Conservation (phyloP, 2,329 filamentous ascomycete species). For the Pleoardoris graminearum region DNA sequence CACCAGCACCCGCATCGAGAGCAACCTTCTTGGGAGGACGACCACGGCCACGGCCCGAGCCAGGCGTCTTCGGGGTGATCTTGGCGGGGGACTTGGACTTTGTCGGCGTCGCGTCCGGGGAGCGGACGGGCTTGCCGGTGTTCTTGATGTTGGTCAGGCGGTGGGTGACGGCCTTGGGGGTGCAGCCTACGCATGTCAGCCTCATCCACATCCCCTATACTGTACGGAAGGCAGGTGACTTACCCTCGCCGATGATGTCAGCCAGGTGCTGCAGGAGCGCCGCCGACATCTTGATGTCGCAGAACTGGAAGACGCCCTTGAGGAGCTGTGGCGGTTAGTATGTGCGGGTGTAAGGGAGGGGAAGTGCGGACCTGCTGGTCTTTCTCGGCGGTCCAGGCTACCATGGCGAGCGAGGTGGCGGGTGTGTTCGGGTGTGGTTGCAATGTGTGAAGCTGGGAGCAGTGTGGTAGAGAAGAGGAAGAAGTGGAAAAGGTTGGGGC, state of each 20-base stretch:
- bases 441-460: background rate
- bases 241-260: slow-evolving; percentile 25
- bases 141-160: slow-evolving; percentile 29
- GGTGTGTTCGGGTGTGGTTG: background rate
- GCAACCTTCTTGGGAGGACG: background rate
- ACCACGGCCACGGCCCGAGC: background rate
- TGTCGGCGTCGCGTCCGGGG: background rate
- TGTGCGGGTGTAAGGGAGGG: background rate
- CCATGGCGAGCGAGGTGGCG: slow-evolving; percentile 15
- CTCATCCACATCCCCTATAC: too few relatives aligned
- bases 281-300: slow-evolving; percentile 17
- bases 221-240: too few relatives aligned
- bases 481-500: background rate
- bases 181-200: too few relatives aligned
- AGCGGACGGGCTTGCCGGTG: slow-evolving; percentile 1
- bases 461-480: background rate
- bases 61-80: background rate
- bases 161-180: slow-evolving; percentile 31
- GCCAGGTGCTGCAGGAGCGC: slow-evolving; percentile 20
- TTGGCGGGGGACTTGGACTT: background rate
- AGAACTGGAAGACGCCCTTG: slow-evolving; percentile 22
- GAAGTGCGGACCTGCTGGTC: slow-evolving; percentile 23
- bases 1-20: too few relatives aligned
- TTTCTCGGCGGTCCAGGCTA: slow-evolving; percentile 27
- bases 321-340: slow-evolving; percentile 20